phyloP scores from a whole-genome alignment of 2,329 filamentous ascomycete genomes.

The Xylariaceae sp. region DNA sequence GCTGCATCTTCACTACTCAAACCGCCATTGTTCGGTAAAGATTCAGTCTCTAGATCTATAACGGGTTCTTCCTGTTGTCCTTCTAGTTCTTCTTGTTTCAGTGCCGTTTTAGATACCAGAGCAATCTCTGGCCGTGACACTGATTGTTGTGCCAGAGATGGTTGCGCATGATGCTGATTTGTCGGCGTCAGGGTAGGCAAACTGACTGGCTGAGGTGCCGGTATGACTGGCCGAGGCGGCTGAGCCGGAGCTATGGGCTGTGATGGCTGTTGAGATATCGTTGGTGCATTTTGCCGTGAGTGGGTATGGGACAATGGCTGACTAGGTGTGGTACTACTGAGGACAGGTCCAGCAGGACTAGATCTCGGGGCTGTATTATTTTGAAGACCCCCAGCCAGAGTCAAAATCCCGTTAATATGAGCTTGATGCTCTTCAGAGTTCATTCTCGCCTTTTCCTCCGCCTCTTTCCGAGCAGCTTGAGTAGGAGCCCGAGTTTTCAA shows the following conservation, averaged over 20 bases:
- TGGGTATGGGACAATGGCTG: conserved; percentile 29
- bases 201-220: conserved; percentile 41
- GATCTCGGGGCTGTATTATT: conserved; percentile 37
- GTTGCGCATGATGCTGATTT: conserved; percentile 23
- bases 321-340: conserved; percentile 31
- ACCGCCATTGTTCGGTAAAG: conserved; percentile 26
- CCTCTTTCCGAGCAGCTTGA: conserved; percentile 72
- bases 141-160: conserved; percentile 7
- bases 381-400: conserved; percentile 59
- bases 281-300: conserved; percentile 33
- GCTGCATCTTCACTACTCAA: conserved; percentile 39
- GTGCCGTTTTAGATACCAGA: background rate
- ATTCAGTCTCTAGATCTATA: conserved; percentile 12
- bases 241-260: conserved; percentile 28
- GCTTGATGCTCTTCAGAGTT: conserved; percentile 66
- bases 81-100: conserved; percentile 9
- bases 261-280: conserved; percentile 27
- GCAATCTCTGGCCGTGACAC: conserved; percentile 19
- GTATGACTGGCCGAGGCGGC: conserved; percentile 37
- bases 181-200: conserved; percentile 36
- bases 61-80: conserved; percentile 19
- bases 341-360: conserved; percentile 25
- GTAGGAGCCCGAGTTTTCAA: conserved; percentile 83
- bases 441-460: conserved; percentile 65
- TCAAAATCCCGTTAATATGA: conserved; percentile 65